Evolutionary conservation across 805 yeast genomes (phyloP).

Genomic region (Wickerhamiella spandovensis): DNA sequence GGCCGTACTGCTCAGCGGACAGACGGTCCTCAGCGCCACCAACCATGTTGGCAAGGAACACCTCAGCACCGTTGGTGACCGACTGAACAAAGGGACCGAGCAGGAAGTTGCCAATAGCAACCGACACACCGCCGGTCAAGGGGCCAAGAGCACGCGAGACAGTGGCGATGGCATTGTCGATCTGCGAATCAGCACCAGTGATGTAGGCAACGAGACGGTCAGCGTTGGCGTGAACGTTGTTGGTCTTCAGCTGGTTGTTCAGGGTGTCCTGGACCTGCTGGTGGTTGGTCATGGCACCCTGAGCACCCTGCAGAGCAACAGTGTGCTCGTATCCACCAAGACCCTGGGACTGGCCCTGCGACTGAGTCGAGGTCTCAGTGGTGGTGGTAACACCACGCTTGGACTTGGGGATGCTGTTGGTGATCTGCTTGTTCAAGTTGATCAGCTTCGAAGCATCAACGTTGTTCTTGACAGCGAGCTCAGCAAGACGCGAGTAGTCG

Average conservation of each 20-base stretch:
- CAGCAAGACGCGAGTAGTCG: constrained; percentile 13
- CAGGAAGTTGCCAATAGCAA: constrained; percentile 12
- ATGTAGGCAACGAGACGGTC: constrained; percentile 14
- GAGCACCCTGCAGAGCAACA: constrained; percentile 3
- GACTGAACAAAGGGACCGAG: constrained; percentile 23
- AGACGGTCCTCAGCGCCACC: constrained; percentile 6
- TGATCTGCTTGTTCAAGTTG: constrained; percentile 13
- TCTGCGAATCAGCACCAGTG: constrained; percentile 24
- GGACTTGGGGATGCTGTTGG: constrained; percentile 6
- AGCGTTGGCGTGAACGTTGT: constrained; percentile 8
- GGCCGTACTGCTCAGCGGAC: constrained; percentile 5
- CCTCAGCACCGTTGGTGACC: constrained; percentile 22
- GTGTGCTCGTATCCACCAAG: background rate
- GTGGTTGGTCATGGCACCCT: constrained; percentile 13
- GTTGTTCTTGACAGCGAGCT: constrained; percentile 10
- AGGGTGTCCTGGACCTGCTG: constrained; percentile 12
- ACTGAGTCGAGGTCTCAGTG: background rate
- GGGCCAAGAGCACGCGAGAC: constrained; percentile 12
- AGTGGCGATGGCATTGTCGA: constrained; percentile 20
- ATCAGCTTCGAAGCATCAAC: constrained; percentile 9
- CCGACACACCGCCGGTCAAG: constrained; percentile 12
- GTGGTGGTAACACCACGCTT: background rate
- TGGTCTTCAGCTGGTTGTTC: constrained; percentile 6
- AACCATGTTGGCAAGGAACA: constrained; percentile 15
- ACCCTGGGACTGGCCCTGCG: no score